phyloP scores from a whole-genome alignment of 352 stramenopile genomes.

The Pythium grandisporangium region DNA sequence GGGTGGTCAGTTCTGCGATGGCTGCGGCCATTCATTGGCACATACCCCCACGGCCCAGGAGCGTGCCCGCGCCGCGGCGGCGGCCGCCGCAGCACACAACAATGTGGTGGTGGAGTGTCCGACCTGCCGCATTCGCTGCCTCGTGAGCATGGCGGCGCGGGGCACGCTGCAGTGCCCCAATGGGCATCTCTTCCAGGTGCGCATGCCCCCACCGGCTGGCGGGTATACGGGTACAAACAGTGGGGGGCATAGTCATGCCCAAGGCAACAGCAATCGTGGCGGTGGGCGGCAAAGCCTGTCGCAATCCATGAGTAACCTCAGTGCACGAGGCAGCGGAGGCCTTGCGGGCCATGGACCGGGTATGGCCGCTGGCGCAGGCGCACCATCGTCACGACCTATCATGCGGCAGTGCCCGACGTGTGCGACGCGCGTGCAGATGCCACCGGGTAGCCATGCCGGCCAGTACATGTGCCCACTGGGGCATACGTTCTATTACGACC shows the following conservation, averaged over 20 bases:
- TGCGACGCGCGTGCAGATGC: constrained; percentile 85
- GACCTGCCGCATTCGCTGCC: constrained; percentile 27
- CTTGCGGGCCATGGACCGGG: too few relatives aligned
- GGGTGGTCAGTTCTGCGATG: constrained; percentile 25
- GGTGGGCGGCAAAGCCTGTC: constrained; percentile 11
- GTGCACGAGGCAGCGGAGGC: too few relatives aligned
- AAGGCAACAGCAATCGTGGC: neutral
- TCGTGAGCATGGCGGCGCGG: constrained; percentile 26
- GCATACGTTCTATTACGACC: constrained; percentile 82
- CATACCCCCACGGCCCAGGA: constrained; percentile 32
- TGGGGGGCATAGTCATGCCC: too few relatives aligned
- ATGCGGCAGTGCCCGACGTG: constrained; percentile 84
- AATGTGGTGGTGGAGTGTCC: constrained; percentile 40
- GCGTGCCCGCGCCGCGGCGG: constrained; percentile 16
- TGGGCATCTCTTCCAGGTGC: constrained; percentile 31
- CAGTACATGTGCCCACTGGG: constrained; percentile 87
- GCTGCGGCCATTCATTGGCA: constrained; percentile 27
- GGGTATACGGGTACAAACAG: too few relatives aligned
- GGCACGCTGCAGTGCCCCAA: constrained; percentile 37
- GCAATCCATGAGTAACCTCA: too few relatives aligned
- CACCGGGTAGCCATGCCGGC: constrained; percentile 65
- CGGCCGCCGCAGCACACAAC: constrained; percentile 13
- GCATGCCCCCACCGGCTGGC: too few relatives aligned
- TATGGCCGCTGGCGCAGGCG: too few relatives aligned
- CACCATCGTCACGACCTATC: constrained; percentile 27